Evolutionary conservation across 371 early-diverging fungal species (phyloP), one percentile per base, ranked within the genome.

Genomic region (Mortierella polycephala): DNA sequence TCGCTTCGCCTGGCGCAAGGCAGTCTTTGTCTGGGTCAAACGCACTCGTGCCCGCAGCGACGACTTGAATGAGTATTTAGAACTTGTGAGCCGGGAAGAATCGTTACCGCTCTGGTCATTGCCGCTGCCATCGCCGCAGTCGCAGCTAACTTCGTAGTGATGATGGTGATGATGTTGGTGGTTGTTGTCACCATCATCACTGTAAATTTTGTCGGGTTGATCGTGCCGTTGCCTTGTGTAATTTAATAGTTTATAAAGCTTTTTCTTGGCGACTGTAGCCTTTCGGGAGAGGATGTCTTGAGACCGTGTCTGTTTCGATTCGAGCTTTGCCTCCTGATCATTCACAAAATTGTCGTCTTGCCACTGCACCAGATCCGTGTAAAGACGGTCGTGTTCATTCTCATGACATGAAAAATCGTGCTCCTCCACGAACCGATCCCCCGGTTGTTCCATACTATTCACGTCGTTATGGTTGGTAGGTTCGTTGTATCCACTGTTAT

Each of bases 1-100:
- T 10, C 64, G 62, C 52, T 75, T 75, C 30, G 70, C 67, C 46
- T 75, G 71, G 1, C 67, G 67, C n/a, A 75, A 53, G 9, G 64
- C 67, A 2, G 70, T 70, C 56, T 70, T 75, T 39, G 71, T 75
- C 62, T 50, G 52, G 41, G 66, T 41, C 50, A 62, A 40, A 1
- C 53, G 45, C 50, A 64, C 60, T 0, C 52, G 60, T 9, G 66
- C 65, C 16, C 70, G 53, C n/a, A 75, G 40, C 13, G 76, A 71
- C 1, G 76, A 71, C 10, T 67, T 62, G 56, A 67, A 62, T 20
- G 76, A 75, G n/a, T 45, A 58, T 5, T 39, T 20, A 30, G 76
- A 66, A 9, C 30, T 62, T 18, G 52, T 39, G 16, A 54, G 53
- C 3, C 62, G 54, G 13, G 58, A 58, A 14, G 45, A 41, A 41